A percentile compares a stretch with the other conserved stretches of the same genome.
phyloP scores from a whole-genome alignment of 306 rosid genomes.

The Rosa chinensis region DNA sequence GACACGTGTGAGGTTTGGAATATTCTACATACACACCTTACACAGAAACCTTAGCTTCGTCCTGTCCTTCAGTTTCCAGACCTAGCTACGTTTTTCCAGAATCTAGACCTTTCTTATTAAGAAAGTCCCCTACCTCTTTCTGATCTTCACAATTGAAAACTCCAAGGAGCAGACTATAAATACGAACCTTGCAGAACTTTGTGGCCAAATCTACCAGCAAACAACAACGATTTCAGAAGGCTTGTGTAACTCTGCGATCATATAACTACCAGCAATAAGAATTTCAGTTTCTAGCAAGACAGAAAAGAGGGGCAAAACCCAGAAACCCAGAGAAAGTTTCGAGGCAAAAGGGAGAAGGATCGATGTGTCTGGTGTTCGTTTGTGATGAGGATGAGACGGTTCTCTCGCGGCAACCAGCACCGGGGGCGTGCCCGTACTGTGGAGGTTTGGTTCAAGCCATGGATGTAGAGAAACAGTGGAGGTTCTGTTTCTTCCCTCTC shows the following conservation, averaged over 20 bases:
- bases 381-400: conserved; percentile 73
- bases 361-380: conserved; percentile 87
- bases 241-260: not conserved
- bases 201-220: not conserved
- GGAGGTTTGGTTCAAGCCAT: conserved; percentile 78
- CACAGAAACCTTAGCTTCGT: not conserved
- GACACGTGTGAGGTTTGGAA: conserved; percentile 6
- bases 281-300: no score
- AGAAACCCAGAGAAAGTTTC: not conserved
- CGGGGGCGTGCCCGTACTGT: conserved; percentile 76
- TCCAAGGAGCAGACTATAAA: not conserved
- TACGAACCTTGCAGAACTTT: not conserved
- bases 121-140: not conserved
- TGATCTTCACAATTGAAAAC: not conserved
- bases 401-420: conserved; percentile 65
- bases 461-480: conserved; percentile 62
- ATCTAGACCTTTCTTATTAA: not conserved
- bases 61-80: not conserved
- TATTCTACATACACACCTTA: conserved; percentile 6
- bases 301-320: not conserved
- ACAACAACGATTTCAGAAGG: not conserved
- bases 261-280: not conserved
- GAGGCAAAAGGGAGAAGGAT: not conserved
- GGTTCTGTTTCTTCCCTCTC: conserved; percentile 71
- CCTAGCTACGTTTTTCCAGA: not conserved